A percentile compares a stretch with the other conserved stretches of the same genome.
Evolutionary conservation across 2,329 filamentous ascomycete genomes (phyloP).

Genomic region (Neofusicoccum cordaticola): DNA sequence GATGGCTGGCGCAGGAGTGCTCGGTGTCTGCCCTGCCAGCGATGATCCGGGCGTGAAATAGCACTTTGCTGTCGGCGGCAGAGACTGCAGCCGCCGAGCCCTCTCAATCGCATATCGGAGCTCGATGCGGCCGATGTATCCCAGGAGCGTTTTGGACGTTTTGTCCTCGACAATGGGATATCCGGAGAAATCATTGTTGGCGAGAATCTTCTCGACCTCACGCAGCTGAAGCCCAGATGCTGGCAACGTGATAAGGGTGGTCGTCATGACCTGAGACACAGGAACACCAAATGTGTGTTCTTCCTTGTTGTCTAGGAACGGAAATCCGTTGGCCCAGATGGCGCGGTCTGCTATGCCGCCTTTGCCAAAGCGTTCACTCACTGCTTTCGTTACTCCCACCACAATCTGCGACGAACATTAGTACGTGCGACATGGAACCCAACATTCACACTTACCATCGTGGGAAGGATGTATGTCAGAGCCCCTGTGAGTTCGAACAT

Average conservation of each 20-base stretch:
- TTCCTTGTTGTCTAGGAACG: slow-evolving; percentile 95
- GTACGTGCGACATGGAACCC: background rate
- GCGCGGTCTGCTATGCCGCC: slow-evolving; percentile 96
- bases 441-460: slow-evolving; percentile 61
- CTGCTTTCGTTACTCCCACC: slow-evolving; percentile 91
- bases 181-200: slow-evolving; percentile 80
- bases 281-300: slow-evolving; percentile 95
- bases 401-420: slow-evolving; percentile 61
- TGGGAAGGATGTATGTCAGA: slow-evolving; percentile 92
- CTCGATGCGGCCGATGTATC: slow-evolving; percentile 91
- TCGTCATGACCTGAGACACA: slow-evolving; percentile 86
- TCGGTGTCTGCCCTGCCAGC: slow-evolving; percentile 26
- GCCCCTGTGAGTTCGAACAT: slow-evolving; percentile 99
- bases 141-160: slow-evolving; percentile 69
- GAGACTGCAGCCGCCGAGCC: slow-evolving; percentile 64
- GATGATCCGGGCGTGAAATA: slow-evolving; percentile 58
- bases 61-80: slow-evolving; percentile 69
- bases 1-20: slow-evolving; percentile 35
- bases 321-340: slow-evolving; percentile 98
- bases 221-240: slow-evolving; percentile 70
- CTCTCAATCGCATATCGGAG: slow-evolving; percentile 86
- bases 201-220: slow-evolving; percentile 73
- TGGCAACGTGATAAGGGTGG: slow-evolving; percentile 70
- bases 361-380: slow-evolving; percentile 87
- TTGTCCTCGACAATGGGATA: slow-evolving; percentile 85